These are phyloP conservation scores for Pachyrhizus erosus DNA, from an alignment of 306 rosid species.

Conservation along the genomic window DNA sequence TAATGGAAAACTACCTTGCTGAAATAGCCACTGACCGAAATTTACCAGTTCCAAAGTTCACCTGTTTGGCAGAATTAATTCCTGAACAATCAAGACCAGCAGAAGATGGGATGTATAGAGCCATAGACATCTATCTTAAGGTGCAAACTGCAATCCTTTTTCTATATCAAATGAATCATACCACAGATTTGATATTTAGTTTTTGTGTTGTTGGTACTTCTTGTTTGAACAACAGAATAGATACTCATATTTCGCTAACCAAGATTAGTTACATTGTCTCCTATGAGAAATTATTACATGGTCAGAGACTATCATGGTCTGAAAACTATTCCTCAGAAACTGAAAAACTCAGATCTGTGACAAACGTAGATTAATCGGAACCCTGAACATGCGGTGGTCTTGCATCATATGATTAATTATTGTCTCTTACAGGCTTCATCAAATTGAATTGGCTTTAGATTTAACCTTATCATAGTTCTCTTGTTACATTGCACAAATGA, in stretches of 20 bases:
- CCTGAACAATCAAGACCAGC: slow-evolving; percentile 85
- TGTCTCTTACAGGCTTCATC: not conserved
- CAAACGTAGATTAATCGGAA: too few species aligned
- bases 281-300: not conserved
- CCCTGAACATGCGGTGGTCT: too few species aligned
- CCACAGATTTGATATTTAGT: not conserved
- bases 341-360: too few species aligned
- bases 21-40: slow-evolving; percentile 86
- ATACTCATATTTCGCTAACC: not conserved
- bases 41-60: slow-evolving; percentile 72
- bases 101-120: slow-evolving; percentile 95
- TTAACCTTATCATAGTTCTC: not conserved
- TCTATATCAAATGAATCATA: slow-evolving; percentile 5
- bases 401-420: not conserved
- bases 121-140: slow-evolving; percentile 92
- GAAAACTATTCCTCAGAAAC: too few species aligned
- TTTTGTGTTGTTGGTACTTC: not conserved
- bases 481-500: not conserved
- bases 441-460: not conserved
- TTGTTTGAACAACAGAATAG: not conserved
- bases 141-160: slow-evolving; percentile 52
- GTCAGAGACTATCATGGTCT: too few species aligned
- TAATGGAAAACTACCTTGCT: slow-evolving; percentile 85
- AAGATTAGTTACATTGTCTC: not conserved
- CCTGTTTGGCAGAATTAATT: slow-evolving; percentile 72